Base-by-base conservation (phyloP, 2,329 filamentous ascomycete species). In the Chrysosporium keratinophilum region DNA sequence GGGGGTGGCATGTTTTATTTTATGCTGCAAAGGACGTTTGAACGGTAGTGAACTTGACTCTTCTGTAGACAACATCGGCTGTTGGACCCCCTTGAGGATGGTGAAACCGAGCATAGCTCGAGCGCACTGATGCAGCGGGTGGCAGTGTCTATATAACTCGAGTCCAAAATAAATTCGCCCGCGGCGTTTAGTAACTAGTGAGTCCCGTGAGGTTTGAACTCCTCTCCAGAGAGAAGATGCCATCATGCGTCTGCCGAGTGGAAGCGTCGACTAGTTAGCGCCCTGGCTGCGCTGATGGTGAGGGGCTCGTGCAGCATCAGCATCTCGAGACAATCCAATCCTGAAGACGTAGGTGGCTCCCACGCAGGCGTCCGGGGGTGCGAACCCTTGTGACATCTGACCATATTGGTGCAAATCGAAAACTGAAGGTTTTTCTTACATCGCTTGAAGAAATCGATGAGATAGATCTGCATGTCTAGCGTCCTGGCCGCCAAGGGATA, bases 221-320 rank as follows among this genome's bases (percentile, higher is more conserved):
- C 31, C 3, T 40, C 35, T 51, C 44, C 44, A 39, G 11, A 51
- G 35, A n/a, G 49, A 28, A n/a, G 15, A n/a, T 23, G 28, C 11
- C 23, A 28, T 28, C 23, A 7, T 28, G 6, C 48, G 34, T 43
- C 41, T 23, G 28, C 49, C 28, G 48, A 44, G 49, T 51, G 40
- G 39, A 43, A 51, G 49, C 41, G 49, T 50, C 48, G 44, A 15
- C 49, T 51, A n/a, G n/a, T n/a, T n/a, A 51, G 40, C 49, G 49
- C 49, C 40, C 40, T 23, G 15, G 39, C 11, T 40, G 35, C 31
- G 9, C 40, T 44, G 28, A 23, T 28, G 40, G 39, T 37, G 17
- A 19, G 31, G 15, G 33, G 17, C 37, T 39, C 11, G 11, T 48
- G 45, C 45, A 46, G 35, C 35, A 14, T 33, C 33, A 49, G 15